phyloP scores from a whole-genome alignment of 805 yeast species.

The Wickerhamiella domercqiae region DNA sequence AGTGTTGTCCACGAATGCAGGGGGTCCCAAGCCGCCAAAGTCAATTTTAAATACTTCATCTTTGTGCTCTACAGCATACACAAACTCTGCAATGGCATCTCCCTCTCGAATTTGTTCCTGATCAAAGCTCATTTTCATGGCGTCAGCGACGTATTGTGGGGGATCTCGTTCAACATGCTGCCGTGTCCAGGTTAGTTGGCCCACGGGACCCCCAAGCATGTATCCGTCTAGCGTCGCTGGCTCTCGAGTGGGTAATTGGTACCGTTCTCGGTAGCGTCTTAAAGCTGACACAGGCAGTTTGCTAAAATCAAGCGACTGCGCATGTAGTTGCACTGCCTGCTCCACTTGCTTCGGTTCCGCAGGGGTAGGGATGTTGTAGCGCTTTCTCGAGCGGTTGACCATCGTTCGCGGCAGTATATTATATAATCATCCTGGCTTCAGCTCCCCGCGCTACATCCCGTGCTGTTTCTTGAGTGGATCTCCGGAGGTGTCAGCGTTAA shows the following conservation, averaged over 20 bases:
- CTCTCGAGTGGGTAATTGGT: constrained; percentile 40
- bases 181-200: constrained; percentile 45
- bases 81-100: constrained; percentile 75
- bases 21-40: constrained; percentile 5
- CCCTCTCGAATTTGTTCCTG: constrained; percentile 51
- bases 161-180: constrained; percentile 31
- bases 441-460: too few species aligned
- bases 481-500: too few species aligned
- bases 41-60: constrained; percentile 25
- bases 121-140: constrained; percentile 55
- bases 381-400: constrained; percentile 12
- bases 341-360: constrained; percentile 2
- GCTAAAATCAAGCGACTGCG: constrained; percentile 41
- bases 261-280: constrained; percentile 50
- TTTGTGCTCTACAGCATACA: constrained; percentile 71
- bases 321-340: constrained; percentile 2
- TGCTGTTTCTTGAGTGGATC: too few species aligned
- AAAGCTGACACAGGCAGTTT: constrained; percentile 46
- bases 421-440: too few species aligned
- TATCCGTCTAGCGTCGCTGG: constrained; percentile 56
- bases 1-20: too few species aligned
- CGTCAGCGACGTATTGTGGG: constrained; percentile 43
- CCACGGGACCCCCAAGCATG: constrained; percentile 54
- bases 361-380: constrained; percentile 6
- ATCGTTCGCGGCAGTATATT: constrained; percentile 2